Percentiles rank a stretch among this genome's conserved stretches.
Evolutionary conservation across 1,284 basidiomycete species (phyloP).

Genomic region (Leccinum griseonigrum): DNA sequence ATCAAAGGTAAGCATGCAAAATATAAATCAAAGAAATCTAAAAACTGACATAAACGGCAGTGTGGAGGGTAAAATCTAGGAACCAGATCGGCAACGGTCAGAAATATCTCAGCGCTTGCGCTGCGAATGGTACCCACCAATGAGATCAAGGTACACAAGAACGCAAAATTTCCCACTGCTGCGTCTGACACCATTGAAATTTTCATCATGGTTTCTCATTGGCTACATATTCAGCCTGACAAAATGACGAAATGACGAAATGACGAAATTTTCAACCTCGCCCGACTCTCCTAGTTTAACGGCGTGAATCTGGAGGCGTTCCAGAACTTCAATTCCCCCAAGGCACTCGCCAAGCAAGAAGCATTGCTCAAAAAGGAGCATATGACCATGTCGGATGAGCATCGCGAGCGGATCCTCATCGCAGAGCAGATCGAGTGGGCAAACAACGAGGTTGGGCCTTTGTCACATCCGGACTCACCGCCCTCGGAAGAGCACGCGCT

Average conservation of each 20-base stretch:
- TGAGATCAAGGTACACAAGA: slow-evolving; percentile 96
- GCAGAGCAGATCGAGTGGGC: too few relatives aligned
- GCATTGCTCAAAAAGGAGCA: slow-evolving; percentile 92
- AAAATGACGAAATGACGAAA: too few relatives aligned
- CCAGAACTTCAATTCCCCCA: slow-evolving; percentile 65
- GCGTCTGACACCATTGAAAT: too few relatives aligned
- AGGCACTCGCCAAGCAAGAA: slow-evolving; percentile 88
- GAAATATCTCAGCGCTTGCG: background rate
- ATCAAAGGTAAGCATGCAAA: slow-evolving; percentile 8
- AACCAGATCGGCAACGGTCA: background rate
- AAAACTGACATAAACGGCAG: slow-evolving; percentile 82
- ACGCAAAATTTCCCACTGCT: slow-evolving; percentile 29
- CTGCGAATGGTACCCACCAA: slow-evolving; percentile 51
- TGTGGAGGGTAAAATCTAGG: slow-evolving; percentile 84
- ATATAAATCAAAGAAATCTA: background rate
- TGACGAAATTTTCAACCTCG: too few relatives aligned
- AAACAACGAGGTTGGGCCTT: too few relatives aligned
- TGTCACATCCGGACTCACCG: too few relatives aligned
- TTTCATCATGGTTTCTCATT: too few relatives aligned
- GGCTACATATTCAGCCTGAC: too few relatives aligned
- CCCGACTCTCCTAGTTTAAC: too few relatives aligned
- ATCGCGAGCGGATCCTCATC: too few relatives aligned
- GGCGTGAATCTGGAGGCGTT: too few relatives aligned
- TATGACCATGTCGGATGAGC: slow-evolving; percentile 63
- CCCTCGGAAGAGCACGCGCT: too few relatives aligned